These are phyloP conservation scores for Suhomyces prunicola DNA, from an alignment of 805 yeast genomes.

Conservation along the genomic window DNA sequence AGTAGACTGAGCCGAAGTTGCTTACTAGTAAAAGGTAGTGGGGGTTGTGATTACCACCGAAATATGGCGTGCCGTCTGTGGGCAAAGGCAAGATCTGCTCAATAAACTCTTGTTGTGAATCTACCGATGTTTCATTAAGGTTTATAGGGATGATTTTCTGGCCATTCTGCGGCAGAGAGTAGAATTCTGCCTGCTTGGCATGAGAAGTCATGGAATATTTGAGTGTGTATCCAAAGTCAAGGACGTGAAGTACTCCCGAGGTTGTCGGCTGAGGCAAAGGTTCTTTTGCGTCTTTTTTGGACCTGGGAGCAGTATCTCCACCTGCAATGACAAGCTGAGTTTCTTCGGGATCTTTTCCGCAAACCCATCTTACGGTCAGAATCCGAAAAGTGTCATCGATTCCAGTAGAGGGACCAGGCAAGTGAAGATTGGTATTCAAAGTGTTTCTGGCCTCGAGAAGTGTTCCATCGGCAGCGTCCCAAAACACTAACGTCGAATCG, in stretches of 20 bases:
- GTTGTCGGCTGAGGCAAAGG: background rate
- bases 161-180: constrained; percentile 53
- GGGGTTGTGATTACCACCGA: constrained; percentile 79
- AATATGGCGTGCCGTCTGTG: constrained; percentile 59
- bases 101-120: constrained; percentile 22
- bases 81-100: constrained; percentile 29
- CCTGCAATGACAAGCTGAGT: constrained; percentile 73
- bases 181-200: constrained; percentile 76
- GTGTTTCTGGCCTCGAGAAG: constrained; percentile 71
- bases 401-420: constrained; percentile 37
- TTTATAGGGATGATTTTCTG: constrained; percentile 26
- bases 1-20: constrained; percentile 62
- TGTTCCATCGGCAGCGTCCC: constrained; percentile 85
- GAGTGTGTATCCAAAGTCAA: constrained; percentile 80
- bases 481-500: constrained; percentile 83
- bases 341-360: constrained; percentile 74
- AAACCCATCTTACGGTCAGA: constrained; percentile 67
- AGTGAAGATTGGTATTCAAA: constrained; percentile 62
- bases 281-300: background rate
- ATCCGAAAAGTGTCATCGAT: constrained; percentile 34
- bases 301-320: constrained; percentile 39
- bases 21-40: constrained; percentile 54
- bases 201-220: constrained; percentile 78
- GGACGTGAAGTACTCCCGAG: constrained; percentile 35
- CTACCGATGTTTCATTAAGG: constrained; percentile 18